Conservation (phyloP, 805 yeast species). For the Starmerella bombi region DNA sequence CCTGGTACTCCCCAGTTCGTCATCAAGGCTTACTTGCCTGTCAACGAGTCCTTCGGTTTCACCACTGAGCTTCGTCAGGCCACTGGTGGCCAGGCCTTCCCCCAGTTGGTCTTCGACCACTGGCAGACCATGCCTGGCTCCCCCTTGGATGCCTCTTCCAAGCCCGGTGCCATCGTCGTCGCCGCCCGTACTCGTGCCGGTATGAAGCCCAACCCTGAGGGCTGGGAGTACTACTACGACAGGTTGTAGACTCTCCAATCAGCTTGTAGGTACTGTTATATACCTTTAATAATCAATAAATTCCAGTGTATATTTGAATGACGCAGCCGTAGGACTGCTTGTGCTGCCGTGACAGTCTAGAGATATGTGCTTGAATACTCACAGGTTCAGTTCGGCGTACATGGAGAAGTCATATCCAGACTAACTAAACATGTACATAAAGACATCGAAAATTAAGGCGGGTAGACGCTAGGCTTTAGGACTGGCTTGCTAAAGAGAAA, state of each 20-base stretch:
- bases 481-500: no score
- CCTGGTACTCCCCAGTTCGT: conserved; percentile 99
- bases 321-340: no score
- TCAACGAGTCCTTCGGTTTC: conserved; percentile 99
- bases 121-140: conserved; percentile 88
- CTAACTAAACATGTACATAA: no score
- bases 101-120: conserved; percentile 99
- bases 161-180: conserved; percentile 51
- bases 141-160: conserved; percentile 73
- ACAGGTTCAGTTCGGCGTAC: no score
- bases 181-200: conserved; percentile 91
- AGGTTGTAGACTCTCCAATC: conserved; percentile 31
- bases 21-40: conserved; percentile 99
- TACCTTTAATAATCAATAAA: neutral
- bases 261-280: no score
- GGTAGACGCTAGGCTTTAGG: no score
- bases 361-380: no score
- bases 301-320: no score
- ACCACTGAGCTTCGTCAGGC: conserved; percentile 98
- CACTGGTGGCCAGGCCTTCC: conserved; percentile 99
- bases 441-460: no score
- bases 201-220: conserved; percentile 94
- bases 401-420: no score
- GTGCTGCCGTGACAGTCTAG: no score
- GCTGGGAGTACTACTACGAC: conserved; percentile 94